These are phyloP conservation scores for Magnolia sinica DNA, from an alignment of 164 flowering plant genomes.

Conservation along the genomic window DNA sequence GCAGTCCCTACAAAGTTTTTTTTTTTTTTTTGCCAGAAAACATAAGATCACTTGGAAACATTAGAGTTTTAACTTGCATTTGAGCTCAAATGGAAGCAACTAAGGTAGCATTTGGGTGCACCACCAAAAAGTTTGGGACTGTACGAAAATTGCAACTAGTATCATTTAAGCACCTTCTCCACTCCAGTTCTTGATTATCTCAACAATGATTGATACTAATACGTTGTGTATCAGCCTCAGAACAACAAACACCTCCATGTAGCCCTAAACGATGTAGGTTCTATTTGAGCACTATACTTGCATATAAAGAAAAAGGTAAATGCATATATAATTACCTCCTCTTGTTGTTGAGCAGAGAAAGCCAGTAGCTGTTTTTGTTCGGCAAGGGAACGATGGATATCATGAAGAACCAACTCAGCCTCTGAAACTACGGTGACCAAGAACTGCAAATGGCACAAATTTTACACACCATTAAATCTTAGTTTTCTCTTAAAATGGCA, in stretches of 20 bases:
- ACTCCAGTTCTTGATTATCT: not conserved
- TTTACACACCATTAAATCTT: not conserved
- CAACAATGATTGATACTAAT: too few species aligned
- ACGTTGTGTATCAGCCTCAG: too few species aligned
- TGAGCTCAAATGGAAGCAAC: too few species aligned
- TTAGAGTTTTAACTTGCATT: not conserved
- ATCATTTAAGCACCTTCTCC: too few species aligned
- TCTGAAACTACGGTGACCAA: slow-evolving; percentile 43
- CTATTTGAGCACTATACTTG: not conserved
- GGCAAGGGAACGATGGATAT: slow-evolving; percentile 47
- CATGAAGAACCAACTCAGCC: slow-evolving; percentile 49
- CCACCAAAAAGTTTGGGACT: too few species aligned
- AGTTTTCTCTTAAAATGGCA: not conserved
- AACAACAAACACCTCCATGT: too few species aligned
- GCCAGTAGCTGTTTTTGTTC: slow-evolving; percentile 52
- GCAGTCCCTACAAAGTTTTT: slow-evolving; percentile 44
- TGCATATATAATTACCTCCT: slow-evolving; percentile 40
- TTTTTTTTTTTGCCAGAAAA: slow-evolving; percentile 7
- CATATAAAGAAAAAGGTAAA: not conserved
- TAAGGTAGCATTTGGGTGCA: too few species aligned
- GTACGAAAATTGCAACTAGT: not conserved
- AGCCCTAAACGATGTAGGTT: not conserved
- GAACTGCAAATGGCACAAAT: slow-evolving; percentile 42
- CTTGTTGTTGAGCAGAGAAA: slow-evolving; percentile 53
- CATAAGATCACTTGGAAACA: not conserved